phyloP scores from a whole-genome alignment of 2,329 filamentous ascomycete species.

The Parastagonospora nodorum region DNA sequence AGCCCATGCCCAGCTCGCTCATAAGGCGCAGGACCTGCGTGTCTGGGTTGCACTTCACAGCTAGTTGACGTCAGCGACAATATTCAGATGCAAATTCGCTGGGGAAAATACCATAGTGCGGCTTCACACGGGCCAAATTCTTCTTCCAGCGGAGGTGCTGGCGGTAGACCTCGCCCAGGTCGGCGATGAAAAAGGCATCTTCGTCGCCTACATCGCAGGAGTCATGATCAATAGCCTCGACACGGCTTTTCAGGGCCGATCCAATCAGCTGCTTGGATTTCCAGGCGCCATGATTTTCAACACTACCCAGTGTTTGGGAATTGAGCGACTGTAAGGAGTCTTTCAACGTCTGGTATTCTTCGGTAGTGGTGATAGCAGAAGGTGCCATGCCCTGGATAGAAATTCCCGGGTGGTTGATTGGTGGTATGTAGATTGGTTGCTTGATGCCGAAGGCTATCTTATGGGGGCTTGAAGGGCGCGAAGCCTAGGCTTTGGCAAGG shows the following conservation, averaged over 20 bases:
- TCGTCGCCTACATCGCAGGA: slow-evolving; percentile 90
- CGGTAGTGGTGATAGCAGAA: slow-evolving; percentile 62
- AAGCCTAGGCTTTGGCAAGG: slow-evolving; percentile 89
- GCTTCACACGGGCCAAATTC: slow-evolving; percentile 88
- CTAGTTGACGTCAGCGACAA: slow-evolving; percentile 54
- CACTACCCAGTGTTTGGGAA: slow-evolving; percentile 37
- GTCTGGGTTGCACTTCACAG: slow-evolving; percentile 99
- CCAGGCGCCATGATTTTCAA: slow-evolving; percentile 56
- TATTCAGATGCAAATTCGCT: background rate
- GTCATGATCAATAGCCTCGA: slow-evolving; percentile 83
- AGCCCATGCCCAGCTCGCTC: slow-evolving; percentile 86
- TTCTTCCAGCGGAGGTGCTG: slow-evolving; percentile 98
- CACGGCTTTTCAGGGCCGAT: slow-evolving; percentile 82
- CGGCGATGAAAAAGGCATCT: slow-evolving; percentile 97
- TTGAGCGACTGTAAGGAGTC: slow-evolving; percentile 32
- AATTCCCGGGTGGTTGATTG: slow-evolving; percentile 22
- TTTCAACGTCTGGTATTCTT: slow-evolving; percentile 49
- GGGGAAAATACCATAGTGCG: slow-evolving; percentile 80
- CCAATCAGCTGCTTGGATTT: slow-evolving; percentile 80
- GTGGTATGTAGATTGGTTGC: slow-evolving; percentile 7
- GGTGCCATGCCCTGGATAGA: slow-evolving; percentile 70
- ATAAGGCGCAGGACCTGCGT: slow-evolving; percentile 86
- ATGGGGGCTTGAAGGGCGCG: slow-evolving; percentile 94
- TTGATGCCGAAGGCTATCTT: slow-evolving; percentile 59
- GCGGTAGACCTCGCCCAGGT: slow-evolving; percentile 97